Evolutionary conservation across 805 yeast species (phyloP).

Genomic region (Candida tallmaniae): DNA sequence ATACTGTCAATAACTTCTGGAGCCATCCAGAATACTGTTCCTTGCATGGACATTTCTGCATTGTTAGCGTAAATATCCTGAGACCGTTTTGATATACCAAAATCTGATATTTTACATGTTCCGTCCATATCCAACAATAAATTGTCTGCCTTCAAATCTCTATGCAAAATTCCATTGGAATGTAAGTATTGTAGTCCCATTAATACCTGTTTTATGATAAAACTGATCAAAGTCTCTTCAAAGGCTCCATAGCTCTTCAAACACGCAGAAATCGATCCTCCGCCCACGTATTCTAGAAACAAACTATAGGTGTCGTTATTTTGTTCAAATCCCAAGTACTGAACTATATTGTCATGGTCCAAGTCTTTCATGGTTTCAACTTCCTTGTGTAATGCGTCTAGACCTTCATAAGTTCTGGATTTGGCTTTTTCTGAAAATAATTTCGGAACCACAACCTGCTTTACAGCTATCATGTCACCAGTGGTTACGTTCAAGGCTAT

Average conservation of each 20-base stretch:
- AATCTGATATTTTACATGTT: constrained; percentile 90
- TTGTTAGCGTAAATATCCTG: constrained; percentile 81
- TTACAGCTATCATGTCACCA: constrained; percentile 98
- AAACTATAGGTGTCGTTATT: constrained; percentile 70
- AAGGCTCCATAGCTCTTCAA: constrained; percentile 79
- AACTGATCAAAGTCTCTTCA: constrained; percentile 70
- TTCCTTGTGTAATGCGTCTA: constrained; percentile 83
- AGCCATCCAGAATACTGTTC: constrained; percentile 99
- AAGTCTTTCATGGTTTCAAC: constrained; percentile 91
- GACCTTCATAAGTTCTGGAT: constrained; percentile 51
- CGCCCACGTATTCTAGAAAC: constrained; percentile 94
- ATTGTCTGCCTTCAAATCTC: constrained; percentile 95
- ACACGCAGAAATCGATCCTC: constrained; percentile 91
- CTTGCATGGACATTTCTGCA: constrained; percentile 97
- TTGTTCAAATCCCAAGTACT: constrained; percentile 90
- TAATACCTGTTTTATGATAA: constrained; percentile 73
- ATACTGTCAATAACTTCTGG: constrained; percentile 94
- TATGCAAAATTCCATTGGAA: constrained; percentile 79
- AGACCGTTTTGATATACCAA: constrained; percentile 84
- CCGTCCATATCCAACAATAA: constrained; percentile 86
- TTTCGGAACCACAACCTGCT: constrained; percentile 74
- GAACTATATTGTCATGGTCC: constrained; percentile 92
- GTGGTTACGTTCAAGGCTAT: constrained; percentile 91
- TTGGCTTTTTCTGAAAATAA: constrained; percentile 12
- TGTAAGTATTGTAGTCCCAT: constrained; percentile 87